Base-by-base conservation (phyloP, 2,329 filamentous ascomycete genomes). In the Aureobasidium sp. region DNA sequence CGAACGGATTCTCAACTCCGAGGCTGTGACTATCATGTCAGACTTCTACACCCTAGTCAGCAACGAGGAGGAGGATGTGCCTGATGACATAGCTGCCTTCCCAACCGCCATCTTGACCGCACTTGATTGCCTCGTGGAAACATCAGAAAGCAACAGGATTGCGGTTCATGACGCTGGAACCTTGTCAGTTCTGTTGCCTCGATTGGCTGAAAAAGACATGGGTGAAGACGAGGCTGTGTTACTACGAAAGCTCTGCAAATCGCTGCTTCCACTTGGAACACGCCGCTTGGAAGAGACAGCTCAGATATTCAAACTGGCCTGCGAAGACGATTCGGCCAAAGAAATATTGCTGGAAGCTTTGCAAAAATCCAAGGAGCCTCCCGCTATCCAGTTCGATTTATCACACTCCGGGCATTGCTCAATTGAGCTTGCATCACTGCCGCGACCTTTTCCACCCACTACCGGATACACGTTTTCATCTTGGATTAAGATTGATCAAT, bases 351-450 rank as follows among this genome's bases (percentile, higher is more conserved):
- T 95, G 21, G 81, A 85, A 57, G 87, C 89, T 70, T 83, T 95
- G 65, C 84, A 85, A 64, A 80, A 80, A 51, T 90, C 93, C 62
- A 85, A 87, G 65, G 83, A 85, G 15, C 90, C 94, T 6, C 84
- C 92, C 0, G 92, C 89, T 71, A 88, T 99, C 66, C 91, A 97
- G 67, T 97, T 99, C 73, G 94, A 99, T 71, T 79, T 99, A 23
- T 94, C 91, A 1, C 77, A 90, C 17, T 82, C 91, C 71, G 95
- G 95, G 0, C 93, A 90, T 73, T 89, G 90, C 15, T 96, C 94
- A 0, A 83, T 97, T 63, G 95, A 99, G 71, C 78, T 99, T 29
- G 84, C 90, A 8, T 92, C 85, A n/a, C 78, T 99, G 27, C 90
- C 90, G 6, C 85, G 89, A 33, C 75, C 84, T 1, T 99, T 99